Evolutionary conservation across 352 stramenopile species (phyloP).

Genomic region (Phytopythium ostracodes): DNA sequence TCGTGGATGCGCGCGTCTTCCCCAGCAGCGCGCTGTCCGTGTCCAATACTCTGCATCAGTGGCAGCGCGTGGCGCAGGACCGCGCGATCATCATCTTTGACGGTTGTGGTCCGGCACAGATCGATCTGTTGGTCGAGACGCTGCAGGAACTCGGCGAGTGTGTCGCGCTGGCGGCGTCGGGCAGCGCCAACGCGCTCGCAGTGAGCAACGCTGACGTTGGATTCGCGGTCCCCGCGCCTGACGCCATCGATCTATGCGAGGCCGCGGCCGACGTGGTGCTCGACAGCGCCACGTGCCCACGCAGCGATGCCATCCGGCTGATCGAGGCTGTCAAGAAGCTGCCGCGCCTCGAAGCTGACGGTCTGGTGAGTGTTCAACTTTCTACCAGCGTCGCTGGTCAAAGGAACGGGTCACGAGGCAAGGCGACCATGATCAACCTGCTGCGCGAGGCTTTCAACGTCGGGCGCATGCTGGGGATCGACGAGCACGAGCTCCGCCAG

Average conservation of each 20-base stretch:
- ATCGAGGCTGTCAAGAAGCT: constrained; percentile 44
- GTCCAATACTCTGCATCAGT: constrained; percentile 48
- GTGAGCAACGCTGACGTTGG: constrained; percentile 42
- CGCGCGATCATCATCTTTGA: constrained; percentile 46
- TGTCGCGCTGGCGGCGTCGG: constrained; percentile 39
- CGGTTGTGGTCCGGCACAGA: constrained; percentile 30
- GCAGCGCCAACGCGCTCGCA: constrained; percentile 38
- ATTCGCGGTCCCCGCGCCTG: constrained; percentile 36
- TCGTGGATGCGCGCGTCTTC: constrained; percentile 33
- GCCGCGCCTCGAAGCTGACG: background rate
- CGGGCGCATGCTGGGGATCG: constrained; percentile 28
- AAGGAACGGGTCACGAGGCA: constrained; percentile 7
- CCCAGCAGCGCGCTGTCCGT: constrained; percentile 37
- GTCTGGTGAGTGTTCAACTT: background rate
- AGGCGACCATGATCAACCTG: constrained; percentile 25
- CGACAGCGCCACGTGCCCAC: constrained; percentile 30
- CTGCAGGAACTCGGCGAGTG: constrained; percentile 49
- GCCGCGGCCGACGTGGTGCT: constrained; percentile 43
- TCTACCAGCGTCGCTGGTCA: background rate
- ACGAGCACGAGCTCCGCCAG: constrained; percentile 19
- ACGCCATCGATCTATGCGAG: constrained; percentile 46
- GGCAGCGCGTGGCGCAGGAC: constrained; percentile 37
- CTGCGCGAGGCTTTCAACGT: constrained; percentile 29
- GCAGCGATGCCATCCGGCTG: constrained; percentile 43
- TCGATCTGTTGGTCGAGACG: constrained; percentile 47